Evolutionary conservation across 2,329 filamentous ascomycete genomes (phyloP), one percentile per base, ranked within the genome.

Genomic region (Dothistroma septosporum): DNA sequence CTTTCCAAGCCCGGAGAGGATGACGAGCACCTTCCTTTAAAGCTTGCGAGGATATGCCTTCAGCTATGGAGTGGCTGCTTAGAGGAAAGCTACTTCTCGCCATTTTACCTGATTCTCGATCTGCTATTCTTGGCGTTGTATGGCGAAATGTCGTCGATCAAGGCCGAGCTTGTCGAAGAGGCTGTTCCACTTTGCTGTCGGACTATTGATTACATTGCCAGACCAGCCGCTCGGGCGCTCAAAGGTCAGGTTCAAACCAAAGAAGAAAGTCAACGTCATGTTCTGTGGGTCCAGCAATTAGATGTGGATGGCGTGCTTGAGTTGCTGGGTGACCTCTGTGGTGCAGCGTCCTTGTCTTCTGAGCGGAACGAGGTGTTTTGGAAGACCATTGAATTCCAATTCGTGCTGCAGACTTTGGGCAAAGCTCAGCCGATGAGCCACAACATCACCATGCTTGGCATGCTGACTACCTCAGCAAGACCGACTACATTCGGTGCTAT

Each of bases 31-130:
- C 78, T 90, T 3, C 82, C 88, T 1, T 77, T 87, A 10, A 83
- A 86, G 61, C 86, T 92, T 64, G 85, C 85, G 55, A 79, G 84
- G 53, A 77, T 86, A 32, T 75, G 92, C 21, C 80, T 90, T 54
- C 79, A 82, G 16, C 73, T 93, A 14, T 93, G 90, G 89, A 79
- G 80, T 16, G 81, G 80, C 21, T 92, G 89, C 70, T 76, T 87
- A 7, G 77, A 82, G 11, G 88, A 92, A 67, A 79, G 80, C 65
- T 78, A 85, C 74, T 85, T 86, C 69, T 77, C 78, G 11, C 87
- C 89, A 0, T 79, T 92, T 46, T 83, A 83, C 63, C 79, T 90
- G 41, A 76, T 93, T 3, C 77, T 89, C 22, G 83, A 87, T 22
- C 77, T 90, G 35, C 70, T 91, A 12, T 79, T 82, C 12, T 87